Evolutionary conservation across 2,329 filamentous ascomycete species (phyloP), one percentile per base, ranked within the genome.

Genomic region (Nemania serpens): DNA sequence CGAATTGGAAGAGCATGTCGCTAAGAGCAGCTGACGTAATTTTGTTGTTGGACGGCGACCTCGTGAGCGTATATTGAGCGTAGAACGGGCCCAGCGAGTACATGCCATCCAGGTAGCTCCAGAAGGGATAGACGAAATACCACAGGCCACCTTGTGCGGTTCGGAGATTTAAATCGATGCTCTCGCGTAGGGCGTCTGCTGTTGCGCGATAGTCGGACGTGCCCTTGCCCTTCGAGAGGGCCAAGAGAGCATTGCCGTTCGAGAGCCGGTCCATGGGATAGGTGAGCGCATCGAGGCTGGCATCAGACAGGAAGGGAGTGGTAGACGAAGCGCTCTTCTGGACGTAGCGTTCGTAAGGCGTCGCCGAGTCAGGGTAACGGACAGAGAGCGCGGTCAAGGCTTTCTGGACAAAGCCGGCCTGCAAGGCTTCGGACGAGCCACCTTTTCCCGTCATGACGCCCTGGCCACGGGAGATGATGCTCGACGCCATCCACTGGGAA

Each of bases 41-140:
- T 1, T 55, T 39, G 37, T n/a, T 53, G 18, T 11, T 13, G 20
- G n/a, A 10, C 11, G 46, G 11, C 1, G 42, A 20, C 3, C 37
- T 33, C 29, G 74, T 74, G 1, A 72, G 58, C 1, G 76, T 65
- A 45, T 75, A 73, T 3, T 59, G 51, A 2, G 65, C 66, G 62
- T 71, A 72, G 65, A 80, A 84, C 0, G 81, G 77, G 7, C 76
- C 73, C 10, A 80, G 72, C 0, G 79, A 81, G 73, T 77, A 83
- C 76, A 83, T 81, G 59, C 81, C 82, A 63, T 85, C 82, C 3
- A 83, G 73, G 64, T 83, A 84, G 66, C 79, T 81, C 76, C 81
- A 81, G 55, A 83, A 73, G 1, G 80, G 80, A 62, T 84, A 84
- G 1, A 69, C 66, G 55, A 65, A 77, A 54, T 77, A 77, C 75